phyloP scores from a whole-genome alignment of 805 yeast genomes.

The Candida dendrica region DNA sequence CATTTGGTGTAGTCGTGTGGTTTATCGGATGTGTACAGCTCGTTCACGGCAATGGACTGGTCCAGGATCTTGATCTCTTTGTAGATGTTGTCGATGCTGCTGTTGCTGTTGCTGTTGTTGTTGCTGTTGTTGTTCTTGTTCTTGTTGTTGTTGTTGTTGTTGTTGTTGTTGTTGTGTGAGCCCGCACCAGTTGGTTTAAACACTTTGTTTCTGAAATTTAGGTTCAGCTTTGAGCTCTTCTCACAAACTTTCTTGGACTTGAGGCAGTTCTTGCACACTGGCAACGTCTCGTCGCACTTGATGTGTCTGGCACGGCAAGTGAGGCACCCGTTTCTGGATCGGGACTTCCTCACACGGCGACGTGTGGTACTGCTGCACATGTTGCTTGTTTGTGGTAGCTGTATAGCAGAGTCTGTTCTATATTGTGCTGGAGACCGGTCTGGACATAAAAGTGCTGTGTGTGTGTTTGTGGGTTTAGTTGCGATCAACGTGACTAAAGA shows the following conservation, averaged over 20 bases:
- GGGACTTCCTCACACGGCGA: background rate
- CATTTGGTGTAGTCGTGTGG: slow-evolving; percentile 14
- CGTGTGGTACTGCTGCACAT: too few species aligned
- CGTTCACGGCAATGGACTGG: slow-evolving; percentile 15
- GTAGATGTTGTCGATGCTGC: too few species aligned
- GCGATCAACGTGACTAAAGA: too few species aligned
- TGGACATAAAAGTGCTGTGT: too few species aligned
- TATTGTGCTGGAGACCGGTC: too few species aligned
- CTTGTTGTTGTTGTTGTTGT: too few species aligned
- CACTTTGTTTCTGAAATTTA: slow-evolving; percentile 23
- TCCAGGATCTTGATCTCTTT: slow-evolving; percentile 9
- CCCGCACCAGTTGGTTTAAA: slow-evolving; percentile 14
- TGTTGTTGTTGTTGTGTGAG: too few species aligned
- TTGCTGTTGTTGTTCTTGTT: too few species aligned
- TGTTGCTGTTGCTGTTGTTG: too few species aligned
- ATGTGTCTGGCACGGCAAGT: slow-evolving; percentile 55
- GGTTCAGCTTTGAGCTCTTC: slow-evolving; percentile 39
- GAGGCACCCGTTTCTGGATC: slow-evolving; percentile 41
- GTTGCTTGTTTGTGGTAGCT: too few species aligned
- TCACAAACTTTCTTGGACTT: slow-evolving; percentile 40
- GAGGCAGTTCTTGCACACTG: slow-evolving; percentile 46
- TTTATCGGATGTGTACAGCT: slow-evolving; percentile 7
- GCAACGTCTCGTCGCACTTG: slow-evolving; percentile 54
- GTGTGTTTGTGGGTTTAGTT: too few species aligned
- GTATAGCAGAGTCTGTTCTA: too few species aligned